These are phyloP conservation scores for Phytophthora colocasiae DNA, from an alignment of 352 stramenopile species.

Conservation along the genomic window DNA sequence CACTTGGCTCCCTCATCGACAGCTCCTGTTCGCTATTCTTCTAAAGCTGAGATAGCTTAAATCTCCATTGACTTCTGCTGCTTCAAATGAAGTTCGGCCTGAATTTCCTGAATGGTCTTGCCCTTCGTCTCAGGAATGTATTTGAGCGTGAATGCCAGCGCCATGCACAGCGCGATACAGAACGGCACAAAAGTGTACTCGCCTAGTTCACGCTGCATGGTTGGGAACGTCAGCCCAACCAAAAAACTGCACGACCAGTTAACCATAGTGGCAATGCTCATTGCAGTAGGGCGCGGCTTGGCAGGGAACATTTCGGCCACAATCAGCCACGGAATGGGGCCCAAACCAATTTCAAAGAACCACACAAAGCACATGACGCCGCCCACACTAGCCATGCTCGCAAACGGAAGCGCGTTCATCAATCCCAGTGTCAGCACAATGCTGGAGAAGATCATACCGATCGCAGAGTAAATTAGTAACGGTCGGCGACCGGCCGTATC, in stretches of 20 bases:
- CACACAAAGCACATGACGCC: constrained; percentile 83
- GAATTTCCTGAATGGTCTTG: constrained; percentile 80
- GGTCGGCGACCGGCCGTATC: constrained; percentile 73
- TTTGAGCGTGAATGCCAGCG: constrained; percentile 81
- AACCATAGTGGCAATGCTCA: constrained; percentile 92
- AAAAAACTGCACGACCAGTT: constrained; percentile 97
- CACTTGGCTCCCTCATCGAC: constrained; percentile 8
- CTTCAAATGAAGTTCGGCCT: constrained; percentile 57
- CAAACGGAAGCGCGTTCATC: constrained; percentile 71
- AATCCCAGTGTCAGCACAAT: constrained; percentile 71
- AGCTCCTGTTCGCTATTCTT: constrained; percentile 7
- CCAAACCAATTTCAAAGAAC: constrained; percentile 78
- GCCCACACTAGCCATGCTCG: constrained; percentile 63
- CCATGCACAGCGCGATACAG: constrained; percentile 73
- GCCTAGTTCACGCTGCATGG: constrained; percentile 84
- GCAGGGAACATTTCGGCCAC: constrained; percentile 97
- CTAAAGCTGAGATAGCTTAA: constrained; percentile 25
- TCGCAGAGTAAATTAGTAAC: constrained; percentile 73
- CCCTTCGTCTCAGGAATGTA: constrained; percentile 93
- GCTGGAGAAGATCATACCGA: constrained; percentile 74
- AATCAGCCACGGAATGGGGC: constrained; percentile 97
- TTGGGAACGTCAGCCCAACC: constrained; percentile 94
- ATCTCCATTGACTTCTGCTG: constrained; percentile 36
- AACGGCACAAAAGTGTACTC: constrained; percentile 94
- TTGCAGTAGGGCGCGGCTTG: constrained; percentile 92